Base-by-base conservation (phyloP, 306 rosid species). In the Canavalia gladiata region DNA sequence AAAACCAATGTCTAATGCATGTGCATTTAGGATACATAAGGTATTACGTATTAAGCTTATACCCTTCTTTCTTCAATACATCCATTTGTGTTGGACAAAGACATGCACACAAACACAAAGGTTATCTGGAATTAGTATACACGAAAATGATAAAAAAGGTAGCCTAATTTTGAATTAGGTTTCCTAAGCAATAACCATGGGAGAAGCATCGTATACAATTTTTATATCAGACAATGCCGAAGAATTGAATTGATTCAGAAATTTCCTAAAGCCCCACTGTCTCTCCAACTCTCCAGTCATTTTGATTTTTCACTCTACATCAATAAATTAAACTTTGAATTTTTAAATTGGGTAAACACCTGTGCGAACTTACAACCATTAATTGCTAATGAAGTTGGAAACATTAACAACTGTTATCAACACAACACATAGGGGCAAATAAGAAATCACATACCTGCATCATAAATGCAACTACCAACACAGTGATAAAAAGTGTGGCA, bases 381-480 rank as follows among this genome's bases (percentile, higher is more conserved):
- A 47, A 46, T 57, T 47, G 35, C 70, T 18, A 47, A 66, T 7
- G 13, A 58, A 73, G 84, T n/a, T 33, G 30, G 68, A 28, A 74
- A 60, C 50, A 35, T 57, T 58, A 55, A 62, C 31, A 82, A 78
- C 52, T 13, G 1, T 52, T 67, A 18, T 54, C 62, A n/a, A 11
- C 41, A 76, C 49, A 86, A 71, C 3, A 65, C 29, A 39, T 13
- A 57, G 46, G 37, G 54, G 46, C 33, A 35, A 33, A 42, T 9
- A 52, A 68, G 72, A 63, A 60, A 64, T 59, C 65, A 84, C 89
- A 77, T 74, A 94, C 98, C 97, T 94, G 98, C 87, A 94, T 87
- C 97, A 94, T 88, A 86, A 94, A 94, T 45, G 98, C 97, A 77
- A 94, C 98, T 28, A 94, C 98, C 68, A 94, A 81, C 85, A 94